Conservation (phyloP, 1,284 basidiomycete species). For the Tilletia indica region DNA sequence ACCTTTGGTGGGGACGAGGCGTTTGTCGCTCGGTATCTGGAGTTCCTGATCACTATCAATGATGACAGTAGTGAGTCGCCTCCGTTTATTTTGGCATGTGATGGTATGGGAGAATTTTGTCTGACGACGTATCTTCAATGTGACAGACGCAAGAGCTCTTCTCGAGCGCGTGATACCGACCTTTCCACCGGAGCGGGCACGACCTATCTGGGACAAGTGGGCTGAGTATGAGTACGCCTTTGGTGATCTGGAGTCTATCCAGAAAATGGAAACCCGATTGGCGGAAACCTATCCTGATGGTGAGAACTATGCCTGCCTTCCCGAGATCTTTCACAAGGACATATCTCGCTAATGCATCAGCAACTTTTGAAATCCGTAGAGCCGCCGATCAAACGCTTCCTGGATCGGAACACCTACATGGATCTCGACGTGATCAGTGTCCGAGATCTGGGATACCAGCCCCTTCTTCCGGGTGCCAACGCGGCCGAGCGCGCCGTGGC, state of each 20-base stretch:
- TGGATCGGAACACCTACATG: conserved; percentile 82
- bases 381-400: conserved; percentile 84
- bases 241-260: conserved; percentile 82
- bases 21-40: conserved; percentile 83
- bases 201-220: conserved; percentile 93
- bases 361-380: conserved; percentile 60
- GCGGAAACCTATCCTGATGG: conserved; percentile 81
- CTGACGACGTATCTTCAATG: not conserved
- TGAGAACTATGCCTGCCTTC: conserved; percentile 46
- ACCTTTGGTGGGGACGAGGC: conserved; percentile 60
- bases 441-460: conserved; percentile 74
- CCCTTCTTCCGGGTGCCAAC: conserved; percentile 25
- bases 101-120: not conserved
- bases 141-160: conserved; percentile 82
- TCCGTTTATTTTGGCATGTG: no score
- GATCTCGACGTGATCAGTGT: conserved; percentile 83
- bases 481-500: conserved; percentile 36
- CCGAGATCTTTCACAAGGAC: no score
- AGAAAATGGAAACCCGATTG: conserved; percentile 84
- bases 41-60: conserved; percentile 89
- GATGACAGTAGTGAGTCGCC: conserved; percentile 77
- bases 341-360: no score
- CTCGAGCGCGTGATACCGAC: conserved; percentile 83
- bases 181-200: conserved; percentile 75
- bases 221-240: conserved; percentile 91